Evolutionary conservation across 257 asterid genomes (phyloP).

Genomic region (Primulina eburnea): DNA sequence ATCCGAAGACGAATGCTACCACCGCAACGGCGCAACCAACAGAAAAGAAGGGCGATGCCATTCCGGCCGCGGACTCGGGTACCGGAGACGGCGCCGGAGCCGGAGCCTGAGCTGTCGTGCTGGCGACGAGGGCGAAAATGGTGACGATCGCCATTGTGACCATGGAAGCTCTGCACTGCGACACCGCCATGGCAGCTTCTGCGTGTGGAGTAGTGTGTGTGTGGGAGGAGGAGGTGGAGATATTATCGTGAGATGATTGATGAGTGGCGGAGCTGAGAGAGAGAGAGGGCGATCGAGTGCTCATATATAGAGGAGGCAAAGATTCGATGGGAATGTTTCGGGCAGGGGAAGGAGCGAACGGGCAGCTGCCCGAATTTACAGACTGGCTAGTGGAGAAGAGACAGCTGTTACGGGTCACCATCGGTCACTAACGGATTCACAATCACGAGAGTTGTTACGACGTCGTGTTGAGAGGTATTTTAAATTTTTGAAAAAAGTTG

Average conservation of each 20-base stretch:
- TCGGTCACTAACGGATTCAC: background rate
- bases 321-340: constrained; percentile 19
- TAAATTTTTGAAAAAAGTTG: too few relatives aligned
- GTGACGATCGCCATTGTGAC: constrained; percentile 29
- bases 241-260: background rate
- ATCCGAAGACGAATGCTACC: constrained; percentile 37
- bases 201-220: background rate
- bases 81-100: constrained; percentile 45
- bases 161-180: constrained; percentile 23
- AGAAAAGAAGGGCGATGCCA: constrained; percentile 38
- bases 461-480: too few relatives aligned
- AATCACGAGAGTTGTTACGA: too few relatives aligned
- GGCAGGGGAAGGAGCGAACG: constrained; percentile 41
- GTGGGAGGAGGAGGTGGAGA: background rate
- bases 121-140: constrained; percentile 37
- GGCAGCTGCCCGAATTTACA: constrained; percentile 56
- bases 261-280: constrained; percentile 15
- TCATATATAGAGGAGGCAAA: constrained; percentile 20
- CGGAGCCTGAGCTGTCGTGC: constrained; percentile 33
- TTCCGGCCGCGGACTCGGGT: constrained; percentile 38
- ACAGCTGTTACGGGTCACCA: constrained; percentile 28
- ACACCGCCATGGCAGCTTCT: constrained; percentile 37
- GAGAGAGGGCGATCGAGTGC: background rate
- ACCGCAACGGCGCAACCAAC: constrained; percentile 36
- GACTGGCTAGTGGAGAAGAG: constrained; percentile 36